phyloP scores from a whole-genome alignment of 805 yeast species.

The Ogataea paraovalis region DNA sequence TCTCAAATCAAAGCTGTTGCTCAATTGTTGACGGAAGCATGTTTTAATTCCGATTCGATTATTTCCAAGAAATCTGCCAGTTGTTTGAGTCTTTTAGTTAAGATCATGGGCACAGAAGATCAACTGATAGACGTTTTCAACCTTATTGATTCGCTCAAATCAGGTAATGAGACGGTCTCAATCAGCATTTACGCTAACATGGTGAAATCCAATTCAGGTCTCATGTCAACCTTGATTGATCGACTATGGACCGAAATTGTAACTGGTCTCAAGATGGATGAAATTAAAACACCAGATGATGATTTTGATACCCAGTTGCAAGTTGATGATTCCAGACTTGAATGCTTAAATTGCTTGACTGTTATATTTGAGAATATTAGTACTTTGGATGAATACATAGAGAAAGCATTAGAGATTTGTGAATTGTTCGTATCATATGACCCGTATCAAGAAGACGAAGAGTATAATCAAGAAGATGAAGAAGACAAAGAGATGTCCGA shows the following conservation, averaged over 20 bases:
- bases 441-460: constrained; percentile 38
- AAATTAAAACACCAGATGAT: constrained; percentile 25
- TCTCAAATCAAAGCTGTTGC: constrained; percentile 21
- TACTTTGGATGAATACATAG: constrained; percentile 24
- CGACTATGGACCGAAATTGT: constrained; percentile 13
- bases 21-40: not conserved
- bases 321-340: constrained; percentile 41
- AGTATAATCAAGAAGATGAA: constrained; percentile 28
- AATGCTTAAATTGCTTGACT: constrained; percentile 39
- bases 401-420: constrained; percentile 28
- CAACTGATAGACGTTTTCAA: constrained; percentile 10
- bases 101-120: constrained; percentile 17
- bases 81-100: constrained; percentile 35
- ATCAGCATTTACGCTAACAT: constrained; percentile 18
- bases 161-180: constrained; percentile 11
- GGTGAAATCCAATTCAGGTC: constrained; percentile 25
- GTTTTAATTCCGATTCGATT: constrained; percentile 31
- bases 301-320: constrained; percentile 32
- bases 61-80: constrained; percentile 42
- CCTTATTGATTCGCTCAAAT: not conserved
- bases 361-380: constrained; percentile 37
- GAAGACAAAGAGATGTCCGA: constrained; percentile 33
- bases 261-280: constrained; percentile 12
- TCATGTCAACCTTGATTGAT: constrained; percentile 15
- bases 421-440: constrained; percentile 38